phyloP scores from a whole-genome alignment of 2,329 filamentous ascomycete species.

The Alternaria postmessia region DNA sequence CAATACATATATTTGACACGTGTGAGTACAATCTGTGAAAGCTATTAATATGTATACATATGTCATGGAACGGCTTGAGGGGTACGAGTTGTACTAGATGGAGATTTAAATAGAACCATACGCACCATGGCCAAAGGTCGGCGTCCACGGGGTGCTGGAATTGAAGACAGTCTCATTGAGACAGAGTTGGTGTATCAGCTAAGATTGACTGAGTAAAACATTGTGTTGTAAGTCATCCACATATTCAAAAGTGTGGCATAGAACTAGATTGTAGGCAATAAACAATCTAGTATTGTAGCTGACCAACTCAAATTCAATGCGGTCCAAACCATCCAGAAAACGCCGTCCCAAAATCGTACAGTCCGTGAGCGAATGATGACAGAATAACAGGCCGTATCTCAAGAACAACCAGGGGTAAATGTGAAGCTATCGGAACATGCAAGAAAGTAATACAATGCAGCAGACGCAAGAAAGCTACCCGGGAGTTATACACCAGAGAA shows the following conservation, averaged over 20 bases:
- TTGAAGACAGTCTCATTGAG: not conserved
- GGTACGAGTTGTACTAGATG: not conserved
- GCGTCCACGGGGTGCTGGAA: not conserved
- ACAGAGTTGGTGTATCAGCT: not conserved
- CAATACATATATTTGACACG: not conserved
- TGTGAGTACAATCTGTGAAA: not conserved
- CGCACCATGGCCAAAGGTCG: not conserved
- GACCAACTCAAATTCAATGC: slow-evolving; percentile 33
- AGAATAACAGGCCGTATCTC: slow-evolving; percentile 3
- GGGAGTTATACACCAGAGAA: slow-evolving; percentile 30
- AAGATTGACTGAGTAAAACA: not conserved
- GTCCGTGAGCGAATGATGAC: slow-evolving; percentile 34
- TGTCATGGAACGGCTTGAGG: not conserved
- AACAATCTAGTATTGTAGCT: not conserved
- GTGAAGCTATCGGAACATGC: slow-evolving; percentile 14
- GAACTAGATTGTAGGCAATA: not conserved
- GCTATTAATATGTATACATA: not conserved
- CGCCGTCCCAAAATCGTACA: slow-evolving; percentile 34
- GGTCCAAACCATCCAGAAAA: slow-evolving; percentile 28
- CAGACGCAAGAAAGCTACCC: slow-evolving; percentile 23
- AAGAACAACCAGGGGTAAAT: slow-evolving; percentile 13
- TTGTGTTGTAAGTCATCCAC: not conserved
- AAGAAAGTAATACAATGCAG: slow-evolving; percentile 38
- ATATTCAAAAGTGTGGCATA: not conserved
- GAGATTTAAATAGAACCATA: not conserved